A percentile compares a stretch with the other conserved stretches of the same genome.
Evolutionary conservation across 2,329 filamentous ascomycete species (phyloP).

Genomic region (Xylaria sp.): DNA sequence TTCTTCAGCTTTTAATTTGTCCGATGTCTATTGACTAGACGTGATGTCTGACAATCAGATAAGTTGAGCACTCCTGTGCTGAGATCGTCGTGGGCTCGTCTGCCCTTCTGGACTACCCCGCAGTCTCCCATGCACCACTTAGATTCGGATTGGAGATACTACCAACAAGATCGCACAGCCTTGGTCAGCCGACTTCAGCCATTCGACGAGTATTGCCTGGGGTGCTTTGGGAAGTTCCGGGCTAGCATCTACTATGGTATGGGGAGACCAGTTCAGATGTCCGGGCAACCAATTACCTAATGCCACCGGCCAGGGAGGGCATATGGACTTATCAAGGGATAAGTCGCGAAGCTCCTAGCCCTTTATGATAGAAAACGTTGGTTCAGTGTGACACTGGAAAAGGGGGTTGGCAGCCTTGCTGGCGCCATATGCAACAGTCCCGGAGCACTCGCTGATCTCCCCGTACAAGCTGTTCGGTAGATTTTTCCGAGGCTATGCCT

Average conservation of each 20-base stretch:
- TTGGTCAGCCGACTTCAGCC: slow-evolving; percentile 27
- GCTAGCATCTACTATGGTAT: slow-evolving; percentile 9
- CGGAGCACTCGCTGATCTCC: slow-evolving; percentile 20
- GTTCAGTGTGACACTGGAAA: slow-evolving; percentile 18
- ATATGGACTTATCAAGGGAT: slow-evolving; percentile 27
- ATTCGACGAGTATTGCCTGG: slow-evolving; percentile 9
- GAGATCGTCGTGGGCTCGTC: slow-evolving; percentile 24
- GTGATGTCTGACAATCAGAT: slow-evolving; percentile 14
- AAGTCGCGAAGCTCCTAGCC: slow-evolving; percentile 20
- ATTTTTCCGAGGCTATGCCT: slow-evolving; percentile 19
- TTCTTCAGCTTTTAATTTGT: slow-evolving; percentile 12
- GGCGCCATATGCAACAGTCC: slow-evolving; percentile 21
- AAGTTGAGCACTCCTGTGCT: slow-evolving; percentile 10
- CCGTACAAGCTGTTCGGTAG: slow-evolving; percentile 14
- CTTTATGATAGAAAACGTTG: slow-evolving; percentile 15
- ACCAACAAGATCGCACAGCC: slow-evolving; percentile 26
- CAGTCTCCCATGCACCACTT: slow-evolving; percentile 21
- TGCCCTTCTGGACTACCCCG: slow-evolving; percentile 26
- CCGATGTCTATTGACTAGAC: slow-evolving; percentile 11
- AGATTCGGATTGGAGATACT: slow-evolving; percentile 20
- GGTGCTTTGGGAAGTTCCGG: slow-evolving; percentile 10
- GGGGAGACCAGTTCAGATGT: slow-evolving; percentile 18
- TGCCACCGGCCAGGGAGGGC: slow-evolving; percentile 9
- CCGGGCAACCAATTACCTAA: slow-evolving; percentile 21
- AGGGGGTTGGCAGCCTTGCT: slow-evolving; percentile 19